Percentiles rank a stretch among this genome's conserved stretches.
Evolutionary conservation across 148 eudicot genomes (phyloP).

Genomic region (Diospyros kaki): DNA sequence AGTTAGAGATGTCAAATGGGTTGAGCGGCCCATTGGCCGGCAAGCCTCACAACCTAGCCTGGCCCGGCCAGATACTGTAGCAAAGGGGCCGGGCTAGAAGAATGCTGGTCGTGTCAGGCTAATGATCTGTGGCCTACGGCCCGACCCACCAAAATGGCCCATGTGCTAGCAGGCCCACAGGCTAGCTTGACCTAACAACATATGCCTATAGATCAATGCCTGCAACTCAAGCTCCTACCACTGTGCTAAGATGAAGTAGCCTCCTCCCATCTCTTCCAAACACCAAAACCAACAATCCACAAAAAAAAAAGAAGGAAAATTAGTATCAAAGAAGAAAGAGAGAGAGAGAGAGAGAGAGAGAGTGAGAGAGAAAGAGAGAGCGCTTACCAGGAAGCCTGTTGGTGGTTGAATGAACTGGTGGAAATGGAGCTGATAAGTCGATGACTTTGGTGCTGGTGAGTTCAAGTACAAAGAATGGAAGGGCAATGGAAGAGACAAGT

Average conservation of each 20-base stretch:
- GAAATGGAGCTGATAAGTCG: constrained; percentile 31
- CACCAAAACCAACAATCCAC: neutral
- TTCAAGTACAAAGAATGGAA: constrained; percentile 62
- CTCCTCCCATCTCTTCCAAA: constrained; percentile 43
- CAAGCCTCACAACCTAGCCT: no score
- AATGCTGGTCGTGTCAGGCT: no score
- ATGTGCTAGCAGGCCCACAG: no score
- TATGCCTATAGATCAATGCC: constrained; percentile 77
- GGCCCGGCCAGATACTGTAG: no score
- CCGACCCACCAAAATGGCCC: no score
- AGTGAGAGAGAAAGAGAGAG: constrained; percentile 12
- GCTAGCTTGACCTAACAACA: constrained; percentile 72
- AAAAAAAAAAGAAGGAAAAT: neutral
- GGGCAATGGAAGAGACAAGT: constrained; percentile 35
- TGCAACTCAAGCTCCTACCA: constrained; percentile 94
- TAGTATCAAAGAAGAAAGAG: no score
- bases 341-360: constrained; percentile 1
- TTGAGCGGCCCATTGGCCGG: no score
- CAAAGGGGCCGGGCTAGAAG: no score
- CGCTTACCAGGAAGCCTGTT: constrained; percentile 43
- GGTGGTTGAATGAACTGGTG: constrained; percentile 29
- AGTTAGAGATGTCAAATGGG: no score
- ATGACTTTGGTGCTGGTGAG: constrained; percentile 24
- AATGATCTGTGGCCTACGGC: no score
- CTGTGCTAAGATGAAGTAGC: constrained; percentile 72